A percentile compares a stretch with the other conserved stretches of the same genome.
These are phyloP conservation scores for Vachellia pachyceras DNA, from an alignment of 306 rosid genomes.

Conservation along the genomic window DNA sequence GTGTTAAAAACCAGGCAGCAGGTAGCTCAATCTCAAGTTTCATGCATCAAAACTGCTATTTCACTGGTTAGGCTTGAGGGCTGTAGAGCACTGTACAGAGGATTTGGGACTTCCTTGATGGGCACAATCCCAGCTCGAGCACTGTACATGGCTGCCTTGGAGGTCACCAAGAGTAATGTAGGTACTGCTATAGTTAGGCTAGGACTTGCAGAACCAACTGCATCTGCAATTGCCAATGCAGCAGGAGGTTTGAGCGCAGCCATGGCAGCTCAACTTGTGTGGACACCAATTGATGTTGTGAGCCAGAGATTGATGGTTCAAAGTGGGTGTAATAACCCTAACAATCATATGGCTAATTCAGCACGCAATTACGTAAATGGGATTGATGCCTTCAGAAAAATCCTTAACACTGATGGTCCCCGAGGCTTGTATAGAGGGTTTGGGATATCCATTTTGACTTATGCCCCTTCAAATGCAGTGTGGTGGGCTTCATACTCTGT, in stretches of 20 bases:
- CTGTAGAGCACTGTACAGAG: constrained; percentile 73
- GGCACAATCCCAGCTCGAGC: constrained; percentile 92
- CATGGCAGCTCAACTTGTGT: constrained; percentile 86
- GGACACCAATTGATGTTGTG: constrained; percentile 89
- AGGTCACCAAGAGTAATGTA: constrained; percentile 84
- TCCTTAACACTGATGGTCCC: constrained; percentile 65
- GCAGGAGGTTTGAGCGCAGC: constrained; percentile 81
- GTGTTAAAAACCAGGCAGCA: constrained; percentile 89
- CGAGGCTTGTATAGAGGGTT: constrained; percentile 80
- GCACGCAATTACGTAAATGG: constrained; percentile 62
- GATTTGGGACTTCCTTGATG: constrained; percentile 87
- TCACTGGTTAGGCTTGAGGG: constrained; percentile 76
- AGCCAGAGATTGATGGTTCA: constrained; percentile 84
- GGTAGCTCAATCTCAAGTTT: constrained; percentile 71
- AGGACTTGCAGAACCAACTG: constrained; percentile 75
- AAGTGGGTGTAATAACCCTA: constrained; percentile 41
- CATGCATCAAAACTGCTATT: constrained; percentile 65
- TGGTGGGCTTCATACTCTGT: constrained; percentile 97
- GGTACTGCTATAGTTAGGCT: constrained; percentile 66
- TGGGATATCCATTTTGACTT: constrained; percentile 80
- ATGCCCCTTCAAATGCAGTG: constrained; percentile 87
- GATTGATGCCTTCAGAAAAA: constrained; percentile 79
- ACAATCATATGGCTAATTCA: constrained; percentile 48
- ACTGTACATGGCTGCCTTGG: constrained; percentile 82
- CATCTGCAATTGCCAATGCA: constrained; percentile 73